phyloP scores from a whole-genome alignment of 1,284 basidiomycete genomes.

The Grifola frondosa region DNA sequence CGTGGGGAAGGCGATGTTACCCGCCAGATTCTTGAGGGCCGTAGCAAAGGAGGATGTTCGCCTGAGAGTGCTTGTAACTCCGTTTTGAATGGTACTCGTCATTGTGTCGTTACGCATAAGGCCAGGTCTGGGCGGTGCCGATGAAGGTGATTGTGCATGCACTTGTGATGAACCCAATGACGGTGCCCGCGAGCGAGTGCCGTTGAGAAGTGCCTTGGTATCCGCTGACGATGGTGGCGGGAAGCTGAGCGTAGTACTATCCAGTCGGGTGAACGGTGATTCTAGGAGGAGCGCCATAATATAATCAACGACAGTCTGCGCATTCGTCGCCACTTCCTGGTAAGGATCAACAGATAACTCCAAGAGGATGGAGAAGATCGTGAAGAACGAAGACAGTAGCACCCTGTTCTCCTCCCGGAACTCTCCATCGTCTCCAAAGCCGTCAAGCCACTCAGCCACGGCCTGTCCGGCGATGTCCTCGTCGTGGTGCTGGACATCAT shows the following conservation, averaged over 20 bases:
- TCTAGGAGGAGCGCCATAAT: conserved; percentile 87
- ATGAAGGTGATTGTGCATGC: conserved; percentile 35
- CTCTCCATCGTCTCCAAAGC: conserved; percentile 64
- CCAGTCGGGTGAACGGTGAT: conserved; percentile 79
- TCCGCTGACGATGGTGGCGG: conserved; percentile 45
- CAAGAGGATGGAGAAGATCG: conserved; percentile 86
- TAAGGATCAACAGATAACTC: conserved; percentile 94
- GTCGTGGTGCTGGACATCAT: conserved; percentile 42
- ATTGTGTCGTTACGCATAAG: conserved; percentile 62
- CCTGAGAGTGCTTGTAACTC: conserved; percentile 66
- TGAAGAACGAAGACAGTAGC: conserved; percentile 87
- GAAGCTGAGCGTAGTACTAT: conserved; percentile 58
- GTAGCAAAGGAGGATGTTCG: conserved; percentile 85
- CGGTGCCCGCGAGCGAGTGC: conserved; percentile 48
- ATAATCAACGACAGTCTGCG: conserved; percentile 91
- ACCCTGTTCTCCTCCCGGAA: conserved; percentile 80
- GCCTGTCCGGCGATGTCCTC: conserved; percentile 70
- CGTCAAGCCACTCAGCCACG: conserved; percentile 75
- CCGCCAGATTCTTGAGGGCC: conserved; percentile 76
- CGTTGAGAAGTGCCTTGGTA: conserved; percentile 14
- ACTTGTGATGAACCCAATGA: conserved; percentile 51
- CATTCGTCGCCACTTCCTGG: conserved; percentile 87
- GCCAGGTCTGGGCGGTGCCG: conserved; percentile 44
- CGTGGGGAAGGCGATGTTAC: conserved; percentile 65
- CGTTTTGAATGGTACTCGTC: conserved; percentile 54